These are phyloP conservation scores for Naganishia kalamii DNA, from an alignment of 768 basidiomycete species.

Conservation along the genomic window DNA sequence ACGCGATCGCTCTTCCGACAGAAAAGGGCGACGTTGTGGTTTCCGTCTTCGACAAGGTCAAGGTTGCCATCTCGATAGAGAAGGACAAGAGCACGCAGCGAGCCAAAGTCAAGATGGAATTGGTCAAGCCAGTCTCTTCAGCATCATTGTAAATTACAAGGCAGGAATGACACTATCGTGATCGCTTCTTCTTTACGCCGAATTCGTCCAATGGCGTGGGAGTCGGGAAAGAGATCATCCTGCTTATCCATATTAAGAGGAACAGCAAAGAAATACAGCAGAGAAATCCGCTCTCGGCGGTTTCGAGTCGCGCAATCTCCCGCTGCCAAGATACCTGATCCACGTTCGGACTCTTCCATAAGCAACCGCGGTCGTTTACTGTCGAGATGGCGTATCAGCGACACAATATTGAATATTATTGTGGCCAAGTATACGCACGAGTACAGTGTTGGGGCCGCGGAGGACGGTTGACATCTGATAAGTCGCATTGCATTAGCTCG, in stretches of 20 bases:
- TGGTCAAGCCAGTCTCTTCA: conserved; percentile 38
- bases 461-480: neutral
- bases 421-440: neutral
- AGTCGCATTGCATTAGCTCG: neutral
- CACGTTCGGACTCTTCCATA: neutral
- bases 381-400: no score
- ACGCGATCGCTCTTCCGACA: conserved; percentile 66
- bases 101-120: conserved; percentile 63
- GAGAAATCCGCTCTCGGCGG: conserved; percentile 4
- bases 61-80: conserved; percentile 82
- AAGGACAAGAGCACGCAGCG: conserved; percentile 91
- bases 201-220: neutral
- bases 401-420: no score
- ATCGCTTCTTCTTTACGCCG: conserved; percentile 7
- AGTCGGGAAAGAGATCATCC: conserved; percentile 4
- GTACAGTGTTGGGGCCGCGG: neutral
- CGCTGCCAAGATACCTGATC: neutral
- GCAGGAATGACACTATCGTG: neutral
- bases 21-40: conserved; percentile 53
- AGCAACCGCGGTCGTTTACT: neutral
- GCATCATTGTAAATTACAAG: conserved; percentile 27
- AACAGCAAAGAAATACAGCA: conserved; percentile 10
- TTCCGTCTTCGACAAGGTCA: conserved; percentile 88
- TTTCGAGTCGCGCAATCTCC: conserved; percentile 3
- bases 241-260: conserved; percentile 10